These are phyloP conservation scores for Solanum chilense DNA, from an alignment of 257 asterid species.

Conservation along the genomic window DNA sequence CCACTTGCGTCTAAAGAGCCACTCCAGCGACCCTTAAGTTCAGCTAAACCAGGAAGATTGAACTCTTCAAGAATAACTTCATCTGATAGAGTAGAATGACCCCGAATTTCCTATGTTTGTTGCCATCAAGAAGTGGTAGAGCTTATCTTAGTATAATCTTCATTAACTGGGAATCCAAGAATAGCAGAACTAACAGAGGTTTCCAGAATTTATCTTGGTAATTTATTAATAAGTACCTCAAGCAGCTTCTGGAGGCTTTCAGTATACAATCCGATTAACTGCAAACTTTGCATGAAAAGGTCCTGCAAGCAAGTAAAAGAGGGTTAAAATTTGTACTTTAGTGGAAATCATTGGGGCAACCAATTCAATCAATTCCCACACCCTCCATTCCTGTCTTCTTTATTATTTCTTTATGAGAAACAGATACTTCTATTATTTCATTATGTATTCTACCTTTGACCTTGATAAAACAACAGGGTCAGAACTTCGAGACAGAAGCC, in stretches of 20 bases:
- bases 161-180: not conserved
- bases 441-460: conserved; percentile 57
- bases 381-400: not conserved
- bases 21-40: conserved; percentile 92
- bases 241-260: conserved; percentile 91
- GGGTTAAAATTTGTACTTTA: not conserved
- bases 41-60: conserved; percentile 95
- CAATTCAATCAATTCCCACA: not conserved
- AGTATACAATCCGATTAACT: conserved; percentile 69
- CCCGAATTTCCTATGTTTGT: conserved; percentile 65
- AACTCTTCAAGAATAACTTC: conserved; percentile 82
- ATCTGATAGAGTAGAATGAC: conserved; percentile 58
- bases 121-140: not conserved
- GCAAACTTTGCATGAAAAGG: conserved; percentile 85
- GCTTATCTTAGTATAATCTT: not conserved
- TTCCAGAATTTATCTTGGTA: not conserved
- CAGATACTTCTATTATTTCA: not conserved
- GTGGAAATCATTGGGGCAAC: conserved; percentile 5
- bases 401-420: not conserved
- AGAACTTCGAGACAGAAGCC: conserved; percentile 94
- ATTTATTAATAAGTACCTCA: conserved; percentile 42
- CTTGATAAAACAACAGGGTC: conserved; percentile 98
- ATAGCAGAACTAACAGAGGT: not conserved
- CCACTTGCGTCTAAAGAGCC: conserved; percentile 97
- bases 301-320: conserved; percentile 36